These are phyloP conservation scores for Zoysia pacifica DNA, from an alignment of 176 grass and related monocot species.

Conservation along the genomic window DNA sequence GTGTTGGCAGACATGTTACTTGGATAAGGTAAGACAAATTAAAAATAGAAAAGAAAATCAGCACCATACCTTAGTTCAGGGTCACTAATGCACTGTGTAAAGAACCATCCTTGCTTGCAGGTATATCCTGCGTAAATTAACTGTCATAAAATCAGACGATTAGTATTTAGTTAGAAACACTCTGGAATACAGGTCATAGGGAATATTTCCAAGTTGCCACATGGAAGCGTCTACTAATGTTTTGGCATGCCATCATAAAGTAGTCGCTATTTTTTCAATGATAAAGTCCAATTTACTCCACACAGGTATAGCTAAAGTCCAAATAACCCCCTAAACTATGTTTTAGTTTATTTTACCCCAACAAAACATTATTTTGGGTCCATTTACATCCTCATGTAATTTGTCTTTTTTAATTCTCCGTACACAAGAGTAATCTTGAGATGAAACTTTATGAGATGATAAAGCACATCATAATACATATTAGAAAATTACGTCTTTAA, in stretches of 20 bases:
- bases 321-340: no score
- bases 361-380: no score
- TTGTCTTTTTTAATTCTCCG: no score
- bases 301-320: no score
- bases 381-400: no score
- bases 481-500: no score
- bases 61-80: conserved; percentile 66
- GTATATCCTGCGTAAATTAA: conserved; percentile 98
- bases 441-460: no score
- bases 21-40: neutral
- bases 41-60: conserved; percentile 26
- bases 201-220: conserved; percentile 3
- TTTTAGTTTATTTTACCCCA: no score
- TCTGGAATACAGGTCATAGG: conserved; percentile 12
- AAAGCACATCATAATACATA: no score
- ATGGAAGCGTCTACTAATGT: neutral
- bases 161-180: conserved; percentile 47
- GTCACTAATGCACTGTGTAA: conserved; percentile 90
- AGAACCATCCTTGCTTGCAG: conserved; percentile 98
- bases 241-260: neutral
- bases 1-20: neutral
- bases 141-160: conserved; percentile 79
- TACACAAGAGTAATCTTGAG: no score
- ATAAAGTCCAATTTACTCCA: no score
- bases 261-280: neutral